Evolutionary conservation across 148 eudicot species (phyloP).

Genomic region (Chenopodium berlandieri): DNA sequence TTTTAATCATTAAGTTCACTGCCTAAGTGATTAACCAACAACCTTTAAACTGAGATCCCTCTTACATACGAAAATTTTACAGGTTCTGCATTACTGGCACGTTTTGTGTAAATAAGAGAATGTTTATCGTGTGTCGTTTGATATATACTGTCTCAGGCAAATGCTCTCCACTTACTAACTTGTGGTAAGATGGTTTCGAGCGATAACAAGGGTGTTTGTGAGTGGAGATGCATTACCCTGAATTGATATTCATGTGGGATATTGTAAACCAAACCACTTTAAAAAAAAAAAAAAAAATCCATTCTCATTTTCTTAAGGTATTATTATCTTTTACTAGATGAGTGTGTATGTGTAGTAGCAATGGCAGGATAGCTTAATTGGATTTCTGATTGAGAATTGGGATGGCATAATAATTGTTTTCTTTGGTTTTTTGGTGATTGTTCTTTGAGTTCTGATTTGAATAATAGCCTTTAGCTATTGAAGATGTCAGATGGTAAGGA

Average conservation of each 20-base stretch:
- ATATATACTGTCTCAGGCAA: not conserved
- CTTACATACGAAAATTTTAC: not conserved
- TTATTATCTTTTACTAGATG: not conserved
- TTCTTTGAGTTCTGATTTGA: not conserved
- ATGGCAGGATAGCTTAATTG: not conserved
- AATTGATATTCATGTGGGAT: not conserved
- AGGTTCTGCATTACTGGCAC: not conserved
- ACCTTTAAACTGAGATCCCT: not conserved
- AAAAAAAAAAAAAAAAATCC: not conserved
- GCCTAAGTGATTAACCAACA: not conserved
- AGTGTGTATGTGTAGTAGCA: not conserved
- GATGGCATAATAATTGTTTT: not conserved
- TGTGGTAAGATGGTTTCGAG: not conserved
- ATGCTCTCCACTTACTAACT: not conserved
- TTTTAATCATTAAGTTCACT: not conserved
- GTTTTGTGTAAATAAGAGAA: not conserved
- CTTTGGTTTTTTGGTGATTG: too few relatives aligned
- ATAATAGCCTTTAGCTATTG: not conserved
- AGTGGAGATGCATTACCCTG: not conserved
- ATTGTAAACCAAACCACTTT: too few relatives aligned
- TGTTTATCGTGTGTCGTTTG: not conserved
- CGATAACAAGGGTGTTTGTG: not conserved
- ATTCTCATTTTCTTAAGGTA: not conserved
- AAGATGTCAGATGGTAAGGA: not conserved
- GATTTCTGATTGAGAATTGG: too few relatives aligned